Evolutionary conservation across 306 rosid species (phyloP), one percentile per base, ranked within the genome.

Genomic region (Senna siamea): DNA sequence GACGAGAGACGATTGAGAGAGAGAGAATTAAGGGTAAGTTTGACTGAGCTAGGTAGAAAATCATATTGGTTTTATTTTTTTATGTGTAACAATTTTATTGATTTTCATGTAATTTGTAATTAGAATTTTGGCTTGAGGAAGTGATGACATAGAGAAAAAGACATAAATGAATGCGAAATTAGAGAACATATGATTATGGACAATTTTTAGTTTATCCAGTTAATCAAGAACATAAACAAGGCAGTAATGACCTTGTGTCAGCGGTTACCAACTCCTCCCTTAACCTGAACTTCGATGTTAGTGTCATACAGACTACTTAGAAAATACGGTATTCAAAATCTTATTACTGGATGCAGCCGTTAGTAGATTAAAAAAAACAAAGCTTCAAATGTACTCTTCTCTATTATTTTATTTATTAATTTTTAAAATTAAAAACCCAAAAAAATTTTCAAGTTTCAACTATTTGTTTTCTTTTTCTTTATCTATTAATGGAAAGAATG

Each of bases 11-110:
- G 30, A 2, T 35, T 37, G 62, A 23, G 26, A 35, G 44, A 47
- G 0, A 18, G 6, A 34, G 28, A 14, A 5, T 13, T 6, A 50
- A 23, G 77, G 83, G n/a, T 82, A 82, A 76, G 84, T 79, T 85
- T 81, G 84, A 85, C 84, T 48, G 55, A 72, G 84, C 86, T 84
- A 81, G 86, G 83, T 80, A 81, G 84, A 82, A 76, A 66, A 56
- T 78, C 86, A 87, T 81, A 30, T 53, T 69, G 44, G 79, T 65
- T 65, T 32, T 38, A 38, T 62, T 54, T 38, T 11, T 4, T 55
- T 14, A 35, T 7, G 62, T 30, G 11, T 14, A 14, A 41, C 30
- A 28, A n/a, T n/a, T n/a, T 57, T 30, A 30, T 28, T 28, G 41
- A 2, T 57, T 4, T 13, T 38, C 63, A 20, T 57, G 63, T 57